Evolutionary conservation across 257 asterid species (phyloP), one percentile per base, ranked within the genome.

Genomic region (Solanum paucissectum): DNA sequence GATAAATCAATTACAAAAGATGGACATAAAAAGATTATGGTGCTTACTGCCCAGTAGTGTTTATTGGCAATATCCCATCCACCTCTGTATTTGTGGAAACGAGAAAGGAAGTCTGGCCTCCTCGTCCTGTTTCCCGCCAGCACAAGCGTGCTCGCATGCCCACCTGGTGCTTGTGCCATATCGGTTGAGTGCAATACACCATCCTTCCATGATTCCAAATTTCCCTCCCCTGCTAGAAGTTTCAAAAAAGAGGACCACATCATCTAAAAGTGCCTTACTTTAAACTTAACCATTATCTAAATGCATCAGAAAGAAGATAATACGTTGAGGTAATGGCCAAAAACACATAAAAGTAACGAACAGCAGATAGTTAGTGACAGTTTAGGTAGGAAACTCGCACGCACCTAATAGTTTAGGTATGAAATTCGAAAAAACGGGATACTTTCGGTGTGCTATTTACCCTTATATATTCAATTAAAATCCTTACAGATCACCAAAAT

Each of bases 11-110:
- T 21, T 7, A 85, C 29, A 85, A 46, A 20, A 14, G 68, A 71
- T 27, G 74, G 64, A n/a, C 23, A n/a, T 32, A 37, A 86, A 34
- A 32, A 64, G 42, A 86, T 68, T 58, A 40, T 8, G 49, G 82
- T 87, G 33, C 98, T 93, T 92, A 96, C 99, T 90, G 97, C 94
- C 98, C 98, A 96, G 90, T 96, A 96, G 88, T 96, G 99, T 89
- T 94, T 94, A 91, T 96, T 94, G 92, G 95, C 92, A 92, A 97
- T 94, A 86, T 97, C 96, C 99, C 99, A 97, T 94, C 99, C 99
- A 89, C 98, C 99, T 92, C 93, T 93, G 91, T 97, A 97, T 90
- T 92, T 94, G 68, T 87, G 95, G 90, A 97, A 96, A 81, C 88
- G 88, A 12, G 95, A 90, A 77, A 96, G 94, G 86, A 97, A 93